Percentiles rank a stretch among this genome's conserved stretches.
Conservation (phyloP, 169 alveolate species). For the Besnoitia besnoiti region DNA sequence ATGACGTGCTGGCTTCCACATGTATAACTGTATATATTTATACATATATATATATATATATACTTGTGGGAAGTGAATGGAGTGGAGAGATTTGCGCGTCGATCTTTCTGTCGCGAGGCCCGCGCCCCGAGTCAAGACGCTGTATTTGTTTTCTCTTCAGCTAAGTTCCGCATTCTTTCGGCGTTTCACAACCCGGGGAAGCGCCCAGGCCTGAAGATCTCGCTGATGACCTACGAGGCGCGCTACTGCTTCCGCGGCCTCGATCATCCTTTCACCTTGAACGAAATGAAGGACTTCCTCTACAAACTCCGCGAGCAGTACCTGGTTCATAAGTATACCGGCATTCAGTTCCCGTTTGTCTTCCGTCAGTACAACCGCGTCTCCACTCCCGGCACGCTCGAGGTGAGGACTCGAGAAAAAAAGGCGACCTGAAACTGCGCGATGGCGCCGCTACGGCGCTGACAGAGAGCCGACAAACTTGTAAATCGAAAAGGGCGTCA, state of each 20-base stretch:
- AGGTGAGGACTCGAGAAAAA: slow-evolving; percentile 25
- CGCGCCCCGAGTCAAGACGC: neutral
- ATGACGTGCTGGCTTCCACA: no score
- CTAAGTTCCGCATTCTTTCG: slow-evolving; percentile 83
- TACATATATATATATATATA: neutral
- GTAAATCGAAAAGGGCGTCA: neutral
- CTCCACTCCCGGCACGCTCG: slow-evolving; percentile 65
- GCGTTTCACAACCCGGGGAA: slow-evolving; percentile 88
- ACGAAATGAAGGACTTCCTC: slow-evolving; percentile 85
- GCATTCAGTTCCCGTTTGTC: slow-evolving; percentile 89
- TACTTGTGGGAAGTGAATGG: no score
- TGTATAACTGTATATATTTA: neutral
- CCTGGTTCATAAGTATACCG: slow-evolving; percentile 78
- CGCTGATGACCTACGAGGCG: slow-evolving; percentile 84
- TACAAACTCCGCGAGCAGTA: slow-evolving; percentile 85
- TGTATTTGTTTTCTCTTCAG: slow-evolving; percentile 43
- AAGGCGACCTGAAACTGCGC: no score
- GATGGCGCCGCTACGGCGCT: no score
- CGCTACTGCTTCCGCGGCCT: slow-evolving; percentile 87
- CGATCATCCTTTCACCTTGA: slow-evolving; percentile 88
- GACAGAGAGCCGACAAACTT: no score
- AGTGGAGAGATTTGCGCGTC: neutral
- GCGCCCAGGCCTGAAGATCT: slow-evolving; percentile 85
- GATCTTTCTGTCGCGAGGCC: neutral
- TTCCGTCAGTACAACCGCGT: slow-evolving; percentile 80